phyloP scores from a whole-genome alignment of 192 early-diverging fungal species.

The Backusella tarrabulga region DNA sequence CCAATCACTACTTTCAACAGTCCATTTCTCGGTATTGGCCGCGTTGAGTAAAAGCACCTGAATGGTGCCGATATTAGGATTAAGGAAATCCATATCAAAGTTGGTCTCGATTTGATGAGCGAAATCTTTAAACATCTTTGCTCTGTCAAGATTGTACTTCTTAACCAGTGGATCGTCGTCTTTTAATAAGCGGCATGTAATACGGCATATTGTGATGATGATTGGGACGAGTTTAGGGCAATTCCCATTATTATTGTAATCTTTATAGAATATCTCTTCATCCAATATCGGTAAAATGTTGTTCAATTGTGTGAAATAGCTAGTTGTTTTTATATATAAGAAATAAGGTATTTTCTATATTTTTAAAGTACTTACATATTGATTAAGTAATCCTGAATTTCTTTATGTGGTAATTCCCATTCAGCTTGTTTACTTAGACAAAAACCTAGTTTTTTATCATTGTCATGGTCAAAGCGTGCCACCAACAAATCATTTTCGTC shows the following conservation, averaged over 20 bases:
- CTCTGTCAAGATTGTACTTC: conserved; percentile 4
- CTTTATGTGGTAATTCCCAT: conserved; percentile 25
- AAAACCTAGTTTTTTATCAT: background rate
- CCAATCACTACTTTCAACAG: conserved; percentile 27
- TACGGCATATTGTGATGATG: background rate
- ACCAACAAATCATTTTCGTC: conserved; percentile 18
- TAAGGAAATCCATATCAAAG: conserved; percentile 22
- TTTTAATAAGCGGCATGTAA: conserved; percentile 10
- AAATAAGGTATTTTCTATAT: too few species aligned
- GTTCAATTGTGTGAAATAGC: background rate
- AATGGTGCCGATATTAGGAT: conserved; percentile 24
- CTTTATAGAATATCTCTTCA: background rate
- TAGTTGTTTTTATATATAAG: background rate
- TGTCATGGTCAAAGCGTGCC: background rate
- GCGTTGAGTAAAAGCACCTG: conserved; percentile 24
- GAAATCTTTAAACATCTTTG: conserved; percentile 4
- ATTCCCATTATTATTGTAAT: background rate
- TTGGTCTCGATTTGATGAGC: conserved; percentile 2
- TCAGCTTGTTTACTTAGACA: background rate
- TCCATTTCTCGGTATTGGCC: conserved; percentile 10
- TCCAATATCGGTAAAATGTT: conserved; percentile 7
- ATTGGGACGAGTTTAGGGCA: background rate
- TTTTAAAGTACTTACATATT: conserved; percentile 17
- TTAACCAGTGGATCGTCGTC: conserved; percentile 7
- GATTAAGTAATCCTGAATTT: conserved; percentile 18